Evolutionary conservation across 306 rosid genomes (phyloP), one percentile per base, ranked within the genome.

Genomic region (Vigna nakashimae): DNA sequence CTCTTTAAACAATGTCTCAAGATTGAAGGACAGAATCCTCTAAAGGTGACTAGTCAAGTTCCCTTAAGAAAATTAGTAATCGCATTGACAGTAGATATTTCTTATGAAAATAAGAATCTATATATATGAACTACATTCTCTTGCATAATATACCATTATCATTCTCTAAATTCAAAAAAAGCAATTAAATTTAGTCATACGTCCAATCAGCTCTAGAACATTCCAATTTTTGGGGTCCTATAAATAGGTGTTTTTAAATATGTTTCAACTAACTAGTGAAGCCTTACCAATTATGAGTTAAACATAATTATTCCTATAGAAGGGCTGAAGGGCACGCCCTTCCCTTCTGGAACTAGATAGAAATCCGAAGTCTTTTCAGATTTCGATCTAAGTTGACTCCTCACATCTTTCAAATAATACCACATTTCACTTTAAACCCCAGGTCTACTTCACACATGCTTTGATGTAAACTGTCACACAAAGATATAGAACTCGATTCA

Each of bases 291-390:
- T 32, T 17, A 26, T 6, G 26, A 22, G 76, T 63, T 63, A 14
- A 43, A 24, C 60, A n/a, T 30, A 14, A 38, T 51, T 22, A 38
- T 24, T 57, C 68, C 18, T 42, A 9, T 4, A 56, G 45, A 49
- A 26, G 26, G 46, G 53, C 36, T 2, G 52, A 69, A 62, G 16
- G 30, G 16, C 20, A 42, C 46, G 43, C 22, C 70, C 72, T 71
- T 51, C 51, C 67, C 32, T 67, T 67, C 57, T 57, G 50, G 71
- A n/a, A 46, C 45, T 74, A 24, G 45, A 67, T 67, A 56, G 46
- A 42, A 57, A 66, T 64, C 20, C 69, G 65, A 58, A 68, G 30
- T 48, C 42, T 38, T 22, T 58, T 80, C 46, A 66, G 56, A 66
- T n/a, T 36, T 52, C 8, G 5, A 66, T 66, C 48, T 11, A 24